These are phyloP conservation scores for Chenopodium album DNA, from an alignment of 148 eudicot species.

Conservation along the genomic window DNA sequence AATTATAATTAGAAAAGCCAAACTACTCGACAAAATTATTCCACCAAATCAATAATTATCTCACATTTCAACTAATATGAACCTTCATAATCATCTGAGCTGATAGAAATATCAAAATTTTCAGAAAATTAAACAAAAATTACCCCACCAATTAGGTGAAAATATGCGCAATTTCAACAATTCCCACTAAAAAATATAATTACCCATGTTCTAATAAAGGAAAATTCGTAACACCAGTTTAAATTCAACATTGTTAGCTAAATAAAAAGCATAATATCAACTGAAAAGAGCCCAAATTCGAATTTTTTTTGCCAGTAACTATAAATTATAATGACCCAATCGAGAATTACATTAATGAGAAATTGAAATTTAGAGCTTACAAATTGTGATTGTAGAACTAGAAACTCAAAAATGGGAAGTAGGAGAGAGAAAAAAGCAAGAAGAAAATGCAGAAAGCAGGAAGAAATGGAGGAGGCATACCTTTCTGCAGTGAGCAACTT, in stretches of 20 bases:
- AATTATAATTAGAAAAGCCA: neutral
- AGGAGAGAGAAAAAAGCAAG: neutral
- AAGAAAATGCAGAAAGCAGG: neutral
- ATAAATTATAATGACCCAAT: neutral
- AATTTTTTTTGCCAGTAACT: neutral
- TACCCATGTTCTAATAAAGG: neutral
- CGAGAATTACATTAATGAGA: neutral
- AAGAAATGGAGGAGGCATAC: conserved; percentile 6
- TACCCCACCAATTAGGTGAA: neutral
- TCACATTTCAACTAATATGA: neutral
- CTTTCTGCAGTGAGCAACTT: conserved; percentile 11
- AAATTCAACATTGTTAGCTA: neutral
- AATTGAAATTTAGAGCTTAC: neutral
- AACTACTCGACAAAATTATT: neutral
- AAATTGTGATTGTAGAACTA: neutral
- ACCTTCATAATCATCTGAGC: neutral
- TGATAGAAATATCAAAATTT: too few relatives aligned
- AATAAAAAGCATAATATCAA: neutral
- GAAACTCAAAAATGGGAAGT: neutral
- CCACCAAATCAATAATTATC: neutral
- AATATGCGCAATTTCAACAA: neutral
- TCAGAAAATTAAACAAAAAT: too few relatives aligned
- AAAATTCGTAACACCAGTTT: neutral
- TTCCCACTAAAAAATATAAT: too few relatives aligned
- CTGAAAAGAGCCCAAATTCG: neutral